A percentile compares a stretch with the other conserved stretches of the same genome.
These are phyloP conservation scores for Erigeron canadensis DNA, from an alignment of 129 eudicot species.

Conservation along the genomic window DNA sequence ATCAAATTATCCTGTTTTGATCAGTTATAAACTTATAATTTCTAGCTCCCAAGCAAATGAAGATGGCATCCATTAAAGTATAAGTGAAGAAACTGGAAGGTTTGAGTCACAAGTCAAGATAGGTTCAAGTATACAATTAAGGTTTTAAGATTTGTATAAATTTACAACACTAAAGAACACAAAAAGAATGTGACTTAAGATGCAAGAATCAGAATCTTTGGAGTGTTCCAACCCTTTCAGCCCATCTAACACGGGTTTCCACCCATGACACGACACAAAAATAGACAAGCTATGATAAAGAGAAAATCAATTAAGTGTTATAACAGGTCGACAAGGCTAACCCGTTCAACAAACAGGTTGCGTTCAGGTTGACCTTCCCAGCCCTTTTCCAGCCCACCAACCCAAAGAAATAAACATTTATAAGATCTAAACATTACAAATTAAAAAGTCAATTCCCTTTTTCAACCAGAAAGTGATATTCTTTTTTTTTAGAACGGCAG, in stretches of 20 bases:
- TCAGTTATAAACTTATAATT: neutral
- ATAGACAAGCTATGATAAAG: too few relatives aligned
- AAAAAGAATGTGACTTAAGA: neutral
- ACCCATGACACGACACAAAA: too few relatives aligned
- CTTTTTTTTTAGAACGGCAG: too few relatives aligned
- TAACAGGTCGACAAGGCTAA: too few relatives aligned
- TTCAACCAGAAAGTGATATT: too few relatives aligned
- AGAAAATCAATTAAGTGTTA: too few relatives aligned
- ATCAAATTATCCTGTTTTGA: slow-evolving; percentile 12
- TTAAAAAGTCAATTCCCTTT: too few relatives aligned
- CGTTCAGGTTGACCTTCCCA: too few relatives aligned
- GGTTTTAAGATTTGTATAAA: neutral
- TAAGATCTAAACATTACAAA: too few relatives aligned
- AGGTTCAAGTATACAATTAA: neutral
- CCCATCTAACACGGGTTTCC: neutral
- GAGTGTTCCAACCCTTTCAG: neutral
- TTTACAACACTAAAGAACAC: neutral
- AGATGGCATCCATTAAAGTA: neutral
- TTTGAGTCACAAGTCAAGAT: neutral
- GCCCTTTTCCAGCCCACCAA: too few relatives aligned
- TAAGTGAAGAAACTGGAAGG: neutral
- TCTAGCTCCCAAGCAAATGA: slow-evolving; percentile 11
- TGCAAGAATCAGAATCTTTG: neutral
- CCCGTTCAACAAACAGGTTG: too few relatives aligned
- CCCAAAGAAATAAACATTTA: too few relatives aligned